Conservation (phyloP, 768 basidiomycete species). For the Leccinum pellstonianum region DNA sequence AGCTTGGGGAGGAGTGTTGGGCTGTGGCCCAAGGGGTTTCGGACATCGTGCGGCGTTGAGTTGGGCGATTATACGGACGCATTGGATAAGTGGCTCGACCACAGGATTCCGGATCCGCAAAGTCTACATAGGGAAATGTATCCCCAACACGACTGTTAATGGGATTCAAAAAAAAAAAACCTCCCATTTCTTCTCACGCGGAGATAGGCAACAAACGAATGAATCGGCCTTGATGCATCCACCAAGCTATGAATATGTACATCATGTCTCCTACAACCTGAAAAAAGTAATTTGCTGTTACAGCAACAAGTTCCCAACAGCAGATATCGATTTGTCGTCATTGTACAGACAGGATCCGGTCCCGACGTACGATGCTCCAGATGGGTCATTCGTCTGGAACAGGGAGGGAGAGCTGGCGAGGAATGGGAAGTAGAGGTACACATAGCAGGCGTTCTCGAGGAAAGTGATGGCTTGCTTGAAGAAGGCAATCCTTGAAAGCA, state of each 20-base stretch:
- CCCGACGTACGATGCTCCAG: slow-evolving; percentile 18
- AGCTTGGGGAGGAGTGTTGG: no score
- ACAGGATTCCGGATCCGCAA: no score
- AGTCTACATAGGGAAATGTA: no score
- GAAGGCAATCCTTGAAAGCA: slow-evolving; percentile 25
- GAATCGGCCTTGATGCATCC: background rate
- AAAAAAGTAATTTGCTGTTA: background rate
- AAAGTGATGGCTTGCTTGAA: slow-evolving; percentile 36
- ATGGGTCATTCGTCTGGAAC: slow-evolving; percentile 19
- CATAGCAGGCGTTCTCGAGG: slow-evolving; percentile 33
- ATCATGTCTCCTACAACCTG: background rate
- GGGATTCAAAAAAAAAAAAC: no score
- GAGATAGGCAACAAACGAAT: background rate
- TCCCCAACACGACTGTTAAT: no score
- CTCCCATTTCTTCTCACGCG: no score
- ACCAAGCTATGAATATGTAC: background rate
- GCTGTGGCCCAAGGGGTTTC: no score
- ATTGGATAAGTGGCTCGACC: no score
- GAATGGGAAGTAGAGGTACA: slow-evolving; percentile 38
- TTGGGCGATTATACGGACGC: no score
- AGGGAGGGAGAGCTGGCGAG: slow-evolving; percentile 33
- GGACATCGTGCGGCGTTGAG: no score
- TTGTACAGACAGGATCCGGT: slow-evolving; percentile 36
- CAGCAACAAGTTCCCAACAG: slow-evolving; percentile 26
- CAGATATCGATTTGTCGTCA: slow-evolving; percentile 27